These are phyloP conservation scores for Terana coerulea DNA, from an alignment of 768 basidiomycete genomes.

Conservation along the genomic window DNA sequence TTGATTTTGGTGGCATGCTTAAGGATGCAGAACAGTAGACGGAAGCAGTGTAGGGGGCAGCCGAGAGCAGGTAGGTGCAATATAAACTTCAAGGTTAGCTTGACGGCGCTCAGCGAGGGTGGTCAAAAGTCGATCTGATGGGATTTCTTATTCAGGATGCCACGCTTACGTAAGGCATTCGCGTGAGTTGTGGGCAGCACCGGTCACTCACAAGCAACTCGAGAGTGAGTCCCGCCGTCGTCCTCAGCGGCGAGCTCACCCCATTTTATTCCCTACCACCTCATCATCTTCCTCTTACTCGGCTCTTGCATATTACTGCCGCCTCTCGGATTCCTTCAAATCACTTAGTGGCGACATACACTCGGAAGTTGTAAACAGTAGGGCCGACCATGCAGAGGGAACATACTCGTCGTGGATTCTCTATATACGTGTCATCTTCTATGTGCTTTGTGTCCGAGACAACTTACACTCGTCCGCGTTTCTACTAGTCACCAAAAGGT, in stretches of 20 bases:
- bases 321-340: neutral
- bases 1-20: conserved; percentile 73
- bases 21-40: neutral
- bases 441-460: conserved; percentile 6
- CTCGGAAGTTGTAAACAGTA: conserved; percentile 11
- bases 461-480: conserved; percentile 46
- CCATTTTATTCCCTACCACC: neutral
- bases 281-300: neutral
- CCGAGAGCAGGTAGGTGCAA: neutral
- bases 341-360: conserved; percentile 3
- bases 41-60: too few species aligned
- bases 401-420: conserved; percentile 76
- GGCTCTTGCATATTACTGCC: neutral
- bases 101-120: neutral
- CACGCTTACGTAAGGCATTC: conserved; percentile 13
- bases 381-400: conserved; percentile 64
- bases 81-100: neutral
- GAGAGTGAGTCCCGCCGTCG: conserved; percentile 10
- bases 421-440: conserved; percentile 69
- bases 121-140: neutral
- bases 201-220: conserved; percentile 9
- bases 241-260: conserved; percentile 1
- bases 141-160: conserved; percentile 1
- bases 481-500: conserved; percentile 96
- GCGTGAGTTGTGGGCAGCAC: conserved; percentile 11